phyloP scores from a whole-genome alignment of 768 basidiomycete genomes.

The Butyriboletus loyo region DNA sequence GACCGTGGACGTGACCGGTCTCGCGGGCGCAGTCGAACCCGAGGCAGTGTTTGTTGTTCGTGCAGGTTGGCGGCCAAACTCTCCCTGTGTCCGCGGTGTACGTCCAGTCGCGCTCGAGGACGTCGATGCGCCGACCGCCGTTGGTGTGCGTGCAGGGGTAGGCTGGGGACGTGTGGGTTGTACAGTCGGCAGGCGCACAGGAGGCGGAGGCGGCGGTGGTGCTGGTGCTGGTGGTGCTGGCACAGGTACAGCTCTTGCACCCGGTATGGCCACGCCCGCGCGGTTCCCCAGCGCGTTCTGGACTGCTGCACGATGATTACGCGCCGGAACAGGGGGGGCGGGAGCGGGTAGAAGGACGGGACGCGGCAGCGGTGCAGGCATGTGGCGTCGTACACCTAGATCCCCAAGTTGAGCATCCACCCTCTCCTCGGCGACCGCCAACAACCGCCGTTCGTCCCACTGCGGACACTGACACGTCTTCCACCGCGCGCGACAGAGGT shows the following conservation, averaged over 20 bases:
- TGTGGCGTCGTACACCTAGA: conserved; percentile 31
- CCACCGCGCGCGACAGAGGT: conserved; percentile 54
- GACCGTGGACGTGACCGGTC: not conserved
- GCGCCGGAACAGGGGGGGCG: not conserved
- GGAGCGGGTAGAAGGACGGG: not conserved
- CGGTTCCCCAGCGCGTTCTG: not conserved
- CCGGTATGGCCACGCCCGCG: not conserved
- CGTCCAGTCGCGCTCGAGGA: not conserved
- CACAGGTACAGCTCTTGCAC: not conserved
- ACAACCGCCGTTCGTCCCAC: conserved; percentile 53
- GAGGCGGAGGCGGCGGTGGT: not conserved
- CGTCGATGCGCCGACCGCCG: not conserved
- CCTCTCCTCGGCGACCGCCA: conserved; percentile 43
- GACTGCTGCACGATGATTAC: not conserved
- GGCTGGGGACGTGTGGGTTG: not conserved
- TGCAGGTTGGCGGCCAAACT: too few relatives aligned
- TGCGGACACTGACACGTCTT: conserved; percentile 61
- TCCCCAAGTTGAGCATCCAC: conserved; percentile 39
- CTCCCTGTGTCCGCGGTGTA: too few relatives aligned
- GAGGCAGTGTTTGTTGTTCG: not conserved
- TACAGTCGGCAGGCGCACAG: not conserved
- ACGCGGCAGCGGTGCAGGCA: conserved; percentile 12
- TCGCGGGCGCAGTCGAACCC: not conserved
- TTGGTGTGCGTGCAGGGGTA: not conserved
- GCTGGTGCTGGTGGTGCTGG: not conserved